Evolutionary conservation across 202 grass and related monocot species (phyloP).

Genomic region (Alloteropsis angusta): DNA sequence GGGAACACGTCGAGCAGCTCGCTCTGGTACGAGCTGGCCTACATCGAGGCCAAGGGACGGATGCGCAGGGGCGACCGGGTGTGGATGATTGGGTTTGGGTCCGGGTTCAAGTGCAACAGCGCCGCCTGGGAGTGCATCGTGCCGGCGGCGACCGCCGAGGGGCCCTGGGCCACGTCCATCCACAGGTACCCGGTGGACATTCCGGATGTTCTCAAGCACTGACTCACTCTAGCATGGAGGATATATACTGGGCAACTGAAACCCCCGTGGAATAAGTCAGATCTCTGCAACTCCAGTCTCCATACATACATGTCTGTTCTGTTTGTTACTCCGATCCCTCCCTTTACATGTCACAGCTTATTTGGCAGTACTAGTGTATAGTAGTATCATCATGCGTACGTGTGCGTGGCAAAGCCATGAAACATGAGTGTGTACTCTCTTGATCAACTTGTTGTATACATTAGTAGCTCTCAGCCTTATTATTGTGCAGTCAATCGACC

Average conservation of each 20-base stretch:
- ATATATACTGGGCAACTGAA: neutral
- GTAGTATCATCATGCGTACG: neutral
- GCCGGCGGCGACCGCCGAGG: conserved; percentile 19
- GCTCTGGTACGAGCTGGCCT: conserved; percentile 62
- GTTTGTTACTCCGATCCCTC: no score
- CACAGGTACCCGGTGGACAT: conserved; percentile 57
- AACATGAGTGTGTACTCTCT: neutral
- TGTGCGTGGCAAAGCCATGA: neutral
- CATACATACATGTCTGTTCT: neutral
- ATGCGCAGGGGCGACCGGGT: conserved; percentile 48
- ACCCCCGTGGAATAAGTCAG: neutral
- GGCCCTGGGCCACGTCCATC: conserved; percentile 52
- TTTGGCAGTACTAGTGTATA: no score
- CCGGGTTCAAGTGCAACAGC: conserved; percentile 85
- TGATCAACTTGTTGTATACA: neutral
- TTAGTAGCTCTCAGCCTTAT: neutral
- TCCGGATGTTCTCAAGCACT: conserved; percentile 54
- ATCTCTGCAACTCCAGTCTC: neutral
- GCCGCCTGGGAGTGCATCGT: conserved; percentile 52
- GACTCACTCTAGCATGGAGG: neutral
- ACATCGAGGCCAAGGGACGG: conserved; percentile 35
- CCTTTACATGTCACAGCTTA: no score
- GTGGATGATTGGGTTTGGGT: conserved; percentile 66
- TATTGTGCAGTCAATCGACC: neutral
- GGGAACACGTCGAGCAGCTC: conserved; percentile 70